Percentiles rank a stretch among this genome's conserved stretches.
phyloP scores from a whole-genome alignment of 441 rosid species.

The Gossypium lobatum region DNA sequence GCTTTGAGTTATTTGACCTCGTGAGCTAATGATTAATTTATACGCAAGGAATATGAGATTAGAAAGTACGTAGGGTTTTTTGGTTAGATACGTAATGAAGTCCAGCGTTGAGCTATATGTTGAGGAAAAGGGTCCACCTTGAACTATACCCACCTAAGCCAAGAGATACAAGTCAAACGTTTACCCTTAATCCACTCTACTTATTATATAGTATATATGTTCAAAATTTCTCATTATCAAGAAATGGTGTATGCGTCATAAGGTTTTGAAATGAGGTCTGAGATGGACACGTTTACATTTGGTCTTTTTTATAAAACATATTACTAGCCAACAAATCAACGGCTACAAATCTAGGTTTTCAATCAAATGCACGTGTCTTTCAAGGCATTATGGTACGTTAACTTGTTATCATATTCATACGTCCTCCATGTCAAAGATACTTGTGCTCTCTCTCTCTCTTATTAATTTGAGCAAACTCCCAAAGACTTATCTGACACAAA shows the following conservation, averaged over 20 bases:
- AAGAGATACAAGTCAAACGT: conserved; percentile 40
- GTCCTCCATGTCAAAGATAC: conserved; percentile 16
- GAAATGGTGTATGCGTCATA: background rate
- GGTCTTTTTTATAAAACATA: background rate
- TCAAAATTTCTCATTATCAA: background rate
- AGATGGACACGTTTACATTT: conserved; percentile 12
- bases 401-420: background rate
- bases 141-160: conserved; percentile 23
- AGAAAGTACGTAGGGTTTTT: background rate
- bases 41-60: background rate
- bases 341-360: background rate
- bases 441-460: background rate
- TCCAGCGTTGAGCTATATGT: background rate
- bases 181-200: conserved; percentile 16
- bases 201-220: background rate
- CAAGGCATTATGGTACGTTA: background rate
- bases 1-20: background rate
- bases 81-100: conserved; percentile 9
- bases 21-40: background rate
- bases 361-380: conserved; percentile 6
- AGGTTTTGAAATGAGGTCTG: background rate
- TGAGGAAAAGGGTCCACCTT: conserved; percentile 29
- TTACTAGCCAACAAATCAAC: no score
- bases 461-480: background rate
- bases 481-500: background rate